Percentiles rank a stretch among this genome's conserved stretches.
Conservation (phyloP, 805 yeast genomes). For the Kodamaea fukazawae region DNA sequence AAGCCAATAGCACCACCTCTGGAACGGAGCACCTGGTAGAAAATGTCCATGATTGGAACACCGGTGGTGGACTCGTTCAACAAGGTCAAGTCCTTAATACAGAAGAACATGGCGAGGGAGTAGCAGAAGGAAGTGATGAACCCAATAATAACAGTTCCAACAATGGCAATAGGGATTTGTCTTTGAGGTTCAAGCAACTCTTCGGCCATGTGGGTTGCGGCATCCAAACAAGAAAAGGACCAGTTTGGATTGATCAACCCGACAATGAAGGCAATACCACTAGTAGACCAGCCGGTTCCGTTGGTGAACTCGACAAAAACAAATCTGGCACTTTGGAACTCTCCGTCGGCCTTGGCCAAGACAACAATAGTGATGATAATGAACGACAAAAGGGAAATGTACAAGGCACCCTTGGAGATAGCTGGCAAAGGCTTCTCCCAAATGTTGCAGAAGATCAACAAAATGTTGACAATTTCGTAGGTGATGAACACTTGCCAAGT, state of each 20-base stretch:
- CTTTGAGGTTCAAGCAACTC: conserved; percentile 58
- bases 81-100: conserved; percentile 50
- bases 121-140: conserved; percentile 57
- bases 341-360: conserved; percentile 50
- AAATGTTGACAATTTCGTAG: conserved; percentile 43
- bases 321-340: conserved; percentile 49
- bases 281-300: conserved; percentile 58
- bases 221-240: conserved; percentile 67
- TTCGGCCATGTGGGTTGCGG: conserved; percentile 72
- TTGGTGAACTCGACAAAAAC: conserved; percentile 55
- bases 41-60: conserved; percentile 62
- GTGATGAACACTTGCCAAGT: conserved; percentile 57
- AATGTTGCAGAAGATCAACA: conserved; percentile 46
- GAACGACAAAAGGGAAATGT: conserved; percentile 52
- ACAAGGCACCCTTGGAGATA: conserved; percentile 49
- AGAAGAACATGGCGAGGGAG: conserved; percentile 57
- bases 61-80: conserved; percentile 53
- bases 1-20: conserved; percentile 55
- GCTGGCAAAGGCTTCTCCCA: conserved; percentile 53
- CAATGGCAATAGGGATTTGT: conserved; percentile 59
- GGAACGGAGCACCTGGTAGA: conserved; percentile 52
- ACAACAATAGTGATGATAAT: conserved; percentile 52
- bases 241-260: conserved; percentile 71
- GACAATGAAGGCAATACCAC: conserved; percentile 63
- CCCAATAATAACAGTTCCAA: conserved; percentile 64